Percentiles rank a stretch among this genome's conserved stretches.
Conservation (phyloP, 768 basidiomycete genomes). For the Dictyophora rubrovolvata region DNA sequence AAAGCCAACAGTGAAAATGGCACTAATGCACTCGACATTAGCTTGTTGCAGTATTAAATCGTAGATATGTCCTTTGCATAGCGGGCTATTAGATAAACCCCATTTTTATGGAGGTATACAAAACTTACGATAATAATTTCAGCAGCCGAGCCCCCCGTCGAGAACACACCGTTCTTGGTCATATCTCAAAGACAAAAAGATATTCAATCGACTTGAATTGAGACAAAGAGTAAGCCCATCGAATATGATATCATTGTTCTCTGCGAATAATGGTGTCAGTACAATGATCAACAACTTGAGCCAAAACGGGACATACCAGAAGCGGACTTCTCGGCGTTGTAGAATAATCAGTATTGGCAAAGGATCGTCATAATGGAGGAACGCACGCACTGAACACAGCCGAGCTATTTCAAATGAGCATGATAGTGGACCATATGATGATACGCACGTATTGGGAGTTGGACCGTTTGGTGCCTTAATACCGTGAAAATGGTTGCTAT, state of each 20-base stretch:
- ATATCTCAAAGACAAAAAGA: slow-evolving; percentile 32
- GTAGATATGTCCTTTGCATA: slow-evolving; percentile 28
- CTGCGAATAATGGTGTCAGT: slow-evolving; percentile 21
- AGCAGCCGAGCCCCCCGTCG: slow-evolving; percentile 26
- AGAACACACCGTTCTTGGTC: slow-evolving; percentile 63
- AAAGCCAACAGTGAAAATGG: too few relatives aligned
- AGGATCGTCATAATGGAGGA: not conserved
- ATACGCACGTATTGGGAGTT: slow-evolving; percentile 43
- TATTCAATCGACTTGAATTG: not conserved
- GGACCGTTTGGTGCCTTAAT: slow-evolving; percentile 77
- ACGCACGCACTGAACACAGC: slow-evolving; percentile 58
- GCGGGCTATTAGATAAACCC: slow-evolving; percentile 16
- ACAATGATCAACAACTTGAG: slow-evolving; percentile 1
- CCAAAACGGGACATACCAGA: slow-evolving; percentile 24
- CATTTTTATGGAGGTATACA: too few relatives aligned
- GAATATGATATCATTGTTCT: slow-evolving; percentile 15
- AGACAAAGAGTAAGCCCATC: slow-evolving; percentile 27
- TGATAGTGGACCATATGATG: not conserved
- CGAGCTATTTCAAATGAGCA: slow-evolving; percentile 32
- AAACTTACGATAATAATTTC: slow-evolving; percentile 65
- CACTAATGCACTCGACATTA: too few relatives aligned
- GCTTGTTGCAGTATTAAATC: too few relatives aligned
- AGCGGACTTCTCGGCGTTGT: slow-evolving; percentile 50
- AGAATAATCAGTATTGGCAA: too few relatives aligned
- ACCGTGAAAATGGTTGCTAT: slow-evolving; percentile 84